phyloP scores from a whole-genome alignment of 2,329 filamentous ascomycete genomes.

The Sclerotinia trifoliorum region DNA sequence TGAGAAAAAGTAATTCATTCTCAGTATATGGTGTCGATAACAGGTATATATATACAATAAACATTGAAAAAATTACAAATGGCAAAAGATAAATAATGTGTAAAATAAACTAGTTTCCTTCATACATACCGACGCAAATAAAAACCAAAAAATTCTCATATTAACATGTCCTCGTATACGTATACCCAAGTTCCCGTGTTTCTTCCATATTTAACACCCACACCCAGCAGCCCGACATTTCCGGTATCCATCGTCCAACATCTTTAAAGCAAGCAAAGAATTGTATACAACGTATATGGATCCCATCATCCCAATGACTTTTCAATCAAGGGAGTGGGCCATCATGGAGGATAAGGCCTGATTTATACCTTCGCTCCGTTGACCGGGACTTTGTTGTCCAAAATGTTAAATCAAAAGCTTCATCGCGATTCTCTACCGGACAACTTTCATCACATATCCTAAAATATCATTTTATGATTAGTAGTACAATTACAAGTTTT shows the following conservation, averaged over 20 bases:
- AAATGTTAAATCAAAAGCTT: neutral
- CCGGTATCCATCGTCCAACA: neutral
- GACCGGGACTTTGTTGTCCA: too few species aligned
- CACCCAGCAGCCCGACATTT: neutral
- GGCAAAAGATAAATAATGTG: neutral
- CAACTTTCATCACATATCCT: neutral
- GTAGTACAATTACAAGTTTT: conserved; percentile 6
- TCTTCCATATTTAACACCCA: neutral
- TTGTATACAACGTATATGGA: neutral
- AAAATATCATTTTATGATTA: neutral
- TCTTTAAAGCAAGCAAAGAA: too few species aligned
- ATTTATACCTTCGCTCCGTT: neutral
- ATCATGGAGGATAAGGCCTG: neutral
- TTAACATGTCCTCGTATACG: neutral
- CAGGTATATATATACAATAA: neutral
- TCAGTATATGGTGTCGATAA: neutral
- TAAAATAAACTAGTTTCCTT: neutral
- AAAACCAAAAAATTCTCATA: neutral
- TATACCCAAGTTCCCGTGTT: neutral
- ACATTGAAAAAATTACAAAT: neutral
- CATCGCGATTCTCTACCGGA: neutral
- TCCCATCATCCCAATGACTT: neutral
- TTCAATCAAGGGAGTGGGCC: neutral
- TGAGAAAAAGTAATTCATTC: neutral
- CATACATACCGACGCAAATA: neutral